These are phyloP conservation scores for Elsinoe fawcettii DNA, from an alignment of 2,329 filamentous ascomycete genomes.

Conservation along the genomic window DNA sequence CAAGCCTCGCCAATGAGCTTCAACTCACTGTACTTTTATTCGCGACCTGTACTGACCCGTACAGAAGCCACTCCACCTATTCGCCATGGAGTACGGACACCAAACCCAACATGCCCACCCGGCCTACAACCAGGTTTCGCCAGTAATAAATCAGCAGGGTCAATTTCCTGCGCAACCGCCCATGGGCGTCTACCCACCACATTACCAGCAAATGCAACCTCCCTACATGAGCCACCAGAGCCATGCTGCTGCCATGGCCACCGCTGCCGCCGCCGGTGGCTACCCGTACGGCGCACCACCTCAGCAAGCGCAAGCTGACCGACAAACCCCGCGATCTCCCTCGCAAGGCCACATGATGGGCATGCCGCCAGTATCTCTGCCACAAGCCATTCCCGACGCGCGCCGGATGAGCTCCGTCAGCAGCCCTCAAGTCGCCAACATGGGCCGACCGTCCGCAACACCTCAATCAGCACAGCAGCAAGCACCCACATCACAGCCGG, in stretches of 20 bases:
- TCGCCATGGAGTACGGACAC: constrained; percentile 42
- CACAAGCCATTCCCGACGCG: constrained; percentile 26
- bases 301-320: constrained; percentile 62
- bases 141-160: constrained; percentile 65
- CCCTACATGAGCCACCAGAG: constrained; percentile 66
- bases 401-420: constrained; percentile 45
- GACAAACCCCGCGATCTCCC: constrained; percentile 68
- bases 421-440: constrained; percentile 50
- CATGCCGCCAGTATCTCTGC: constrained; percentile 50
- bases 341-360: constrained; percentile 56
- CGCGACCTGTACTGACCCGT: constrained; percentile 18
- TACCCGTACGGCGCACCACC: constrained; percentile 58
- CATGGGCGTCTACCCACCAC: constrained; percentile 73
- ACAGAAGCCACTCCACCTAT: constrained; percentile 20
- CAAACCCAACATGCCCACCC: constrained; percentile 37
- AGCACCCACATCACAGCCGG: background rate
- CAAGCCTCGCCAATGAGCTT: background rate
- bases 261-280: constrained; percentile 83
- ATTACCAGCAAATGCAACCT: constrained; percentile 62
- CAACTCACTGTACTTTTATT: background rate
- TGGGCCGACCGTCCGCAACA: constrained; percentile 9
- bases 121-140: constrained; percentile 59
- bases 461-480: constrained; percentile 33
- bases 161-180: constrained; percentile 54
- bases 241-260: constrained; percentile 79